A percentile compares a stretch with the other conserved stretches of the same genome.
These are phyloP conservation scores for Begonia masoniana DNA, from an alignment of 306 rosid genomes.

Conservation along the genomic window DNA sequence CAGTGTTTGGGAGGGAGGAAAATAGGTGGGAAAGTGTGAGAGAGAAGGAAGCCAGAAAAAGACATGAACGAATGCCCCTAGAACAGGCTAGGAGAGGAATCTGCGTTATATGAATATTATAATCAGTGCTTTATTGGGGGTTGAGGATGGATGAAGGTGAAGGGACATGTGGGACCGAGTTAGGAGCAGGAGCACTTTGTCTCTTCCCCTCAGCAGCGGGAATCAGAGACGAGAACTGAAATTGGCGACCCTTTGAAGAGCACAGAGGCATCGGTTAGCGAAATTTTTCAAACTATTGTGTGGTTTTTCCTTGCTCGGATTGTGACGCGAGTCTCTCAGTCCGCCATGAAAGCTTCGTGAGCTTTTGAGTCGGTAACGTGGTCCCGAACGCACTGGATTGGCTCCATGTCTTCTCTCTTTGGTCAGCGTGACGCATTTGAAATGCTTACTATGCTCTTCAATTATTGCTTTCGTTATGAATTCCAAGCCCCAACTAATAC, in stretches of 20 bases:
- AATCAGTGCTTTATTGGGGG: constrained; percentile 1
- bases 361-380: too few species aligned
- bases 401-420: too few species aligned
- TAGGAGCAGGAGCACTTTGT: constrained; percentile 7
- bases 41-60: constrained; percentile 7
- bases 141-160: constrained; percentile 19
- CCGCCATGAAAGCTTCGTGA: too few species aligned
- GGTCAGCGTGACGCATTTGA: too few species aligned
- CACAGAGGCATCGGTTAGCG: neutral
- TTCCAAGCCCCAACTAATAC: too few species aligned
- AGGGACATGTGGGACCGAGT: constrained; percentile 9
- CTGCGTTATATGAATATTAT: too few species aligned
- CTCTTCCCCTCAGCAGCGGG: constrained; percentile 6
- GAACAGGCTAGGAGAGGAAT: too few species aligned
- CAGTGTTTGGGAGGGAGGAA: constrained; percentile 14
- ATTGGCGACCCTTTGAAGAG: constrained; percentile 1
- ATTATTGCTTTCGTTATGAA: too few species aligned
- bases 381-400: too few species aligned
- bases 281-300: too few species aligned
- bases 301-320: constrained; percentile 1
- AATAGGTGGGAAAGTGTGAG: constrained; percentile 16
- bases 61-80: constrained; percentile 9
- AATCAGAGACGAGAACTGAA: constrained; percentile 1
- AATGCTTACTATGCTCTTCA: too few species aligned
- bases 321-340: too few species aligned